Conservation (phyloP, 2,329 filamentous ascomycete genomes). For the Aspergillus pseudotamarii region DNA sequence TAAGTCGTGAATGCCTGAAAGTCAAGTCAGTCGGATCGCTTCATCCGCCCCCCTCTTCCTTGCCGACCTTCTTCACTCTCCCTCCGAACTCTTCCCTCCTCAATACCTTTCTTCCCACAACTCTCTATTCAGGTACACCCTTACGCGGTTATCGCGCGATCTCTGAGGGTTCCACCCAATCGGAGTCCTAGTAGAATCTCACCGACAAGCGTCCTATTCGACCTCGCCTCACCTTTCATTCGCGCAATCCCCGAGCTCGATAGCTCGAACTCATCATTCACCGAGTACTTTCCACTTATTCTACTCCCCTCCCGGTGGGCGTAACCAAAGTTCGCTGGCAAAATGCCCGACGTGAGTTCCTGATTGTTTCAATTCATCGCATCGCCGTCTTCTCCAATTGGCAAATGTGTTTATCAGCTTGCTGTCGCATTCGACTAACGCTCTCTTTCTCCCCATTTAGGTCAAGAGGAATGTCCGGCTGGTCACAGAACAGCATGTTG, state of each 20-base stretch:
- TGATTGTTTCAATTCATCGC: neutral
- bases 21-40: constrained; percentile 10
- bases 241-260: constrained; percentile 1
- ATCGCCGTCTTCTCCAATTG: constrained; percentile 11
- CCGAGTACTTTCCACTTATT: constrained; percentile 2
- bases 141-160: neutral
- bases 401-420: constrained; percentile 3
- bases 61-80: constrained; percentile 4
- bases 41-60: constrained; percentile 8
- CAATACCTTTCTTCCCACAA: neutral
- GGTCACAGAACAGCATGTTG: constrained; percentile 85
- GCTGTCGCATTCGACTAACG: constrained; percentile 28
- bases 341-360: constrained; percentile 40
- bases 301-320: constrained; percentile 7
- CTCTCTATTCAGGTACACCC: neutral
- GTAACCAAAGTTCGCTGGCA: constrained; percentile 14
- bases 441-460: constrained; percentile 41
- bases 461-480: constrained; percentile 87
- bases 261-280: constrained; percentile 1
- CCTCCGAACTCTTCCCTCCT: neutral
- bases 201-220: constrained; percentile 2
- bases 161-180: neutral
- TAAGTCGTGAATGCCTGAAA: neutral
- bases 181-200: neutral
- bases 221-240: constrained; percentile 5